Percentiles rank a stretch among this genome's conserved stretches.
phyloP scores from a whole-genome alignment of 2,329 filamentous ascomycete genomes.

The Aspergillus proliferans region DNA sequence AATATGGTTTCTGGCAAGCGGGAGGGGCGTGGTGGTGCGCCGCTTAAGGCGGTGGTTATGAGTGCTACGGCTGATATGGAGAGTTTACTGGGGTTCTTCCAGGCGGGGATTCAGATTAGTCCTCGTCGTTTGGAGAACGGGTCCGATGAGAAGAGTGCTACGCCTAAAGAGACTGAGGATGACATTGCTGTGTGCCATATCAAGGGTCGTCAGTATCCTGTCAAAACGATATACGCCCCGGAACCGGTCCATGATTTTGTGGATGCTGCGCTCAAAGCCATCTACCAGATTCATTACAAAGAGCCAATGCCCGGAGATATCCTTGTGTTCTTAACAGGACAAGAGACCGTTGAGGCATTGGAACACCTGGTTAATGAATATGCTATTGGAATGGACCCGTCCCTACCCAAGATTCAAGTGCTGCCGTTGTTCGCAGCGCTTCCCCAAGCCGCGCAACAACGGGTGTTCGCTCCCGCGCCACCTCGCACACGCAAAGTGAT shows the following conservation, averaged over 20 bases:
- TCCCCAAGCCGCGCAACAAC: constrained; percentile 76
- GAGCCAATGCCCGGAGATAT: constrained; percentile 93
- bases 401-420: constrained; percentile 62
- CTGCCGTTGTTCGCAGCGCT: constrained; percentile 86
- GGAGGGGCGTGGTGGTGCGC: constrained; percentile 61
- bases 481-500: constrained; percentile 80
- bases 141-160: constrained; percentile 5
- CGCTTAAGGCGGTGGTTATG: constrained; percentile 90
- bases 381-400: constrained; percentile 62
- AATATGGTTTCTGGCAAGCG: constrained; percentile 58
- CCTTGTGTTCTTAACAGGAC: constrained; percentile 83
- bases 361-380: constrained; percentile 78
- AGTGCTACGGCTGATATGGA: constrained; percentile 91
- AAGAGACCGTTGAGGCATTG: constrained; percentile 82
- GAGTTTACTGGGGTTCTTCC: constrained; percentile 69
- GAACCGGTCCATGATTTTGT: constrained; percentile 74
- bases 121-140: constrained; percentile 1
- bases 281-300: constrained; percentile 79
- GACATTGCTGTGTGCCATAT: constrained; percentile 59
- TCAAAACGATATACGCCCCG: constrained; percentile 68
- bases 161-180: constrained; percentile 17
- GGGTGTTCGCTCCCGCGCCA: constrained; percentile 71
- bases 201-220: constrained; percentile 80
- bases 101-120: constrained; percentile 22
- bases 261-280: constrained; percentile 70